Conservation (phyloP, 257 asterid genomes). For the Solanum ossicruentum region DNA sequence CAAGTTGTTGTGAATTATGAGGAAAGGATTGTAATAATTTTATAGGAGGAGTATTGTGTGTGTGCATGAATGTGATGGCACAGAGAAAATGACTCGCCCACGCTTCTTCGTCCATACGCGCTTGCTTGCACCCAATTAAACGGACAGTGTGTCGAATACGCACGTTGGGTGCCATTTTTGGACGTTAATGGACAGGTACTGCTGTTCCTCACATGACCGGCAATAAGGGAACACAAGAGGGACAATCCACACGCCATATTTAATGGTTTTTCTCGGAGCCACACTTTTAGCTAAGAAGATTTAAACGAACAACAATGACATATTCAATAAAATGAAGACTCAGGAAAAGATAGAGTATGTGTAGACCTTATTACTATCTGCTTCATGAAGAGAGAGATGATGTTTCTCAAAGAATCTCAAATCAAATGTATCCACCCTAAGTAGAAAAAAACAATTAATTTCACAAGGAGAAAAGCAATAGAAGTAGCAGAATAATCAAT, state of each 20-base stretch:
- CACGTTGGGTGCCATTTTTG: not conserved
- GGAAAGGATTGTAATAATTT: not conserved
- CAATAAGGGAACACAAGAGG: slow-evolving; percentile 15
- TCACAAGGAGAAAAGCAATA: too few relatives aligned
- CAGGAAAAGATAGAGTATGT: too few relatives aligned
- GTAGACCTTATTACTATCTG: too few relatives aligned
- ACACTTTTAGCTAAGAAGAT: too few relatives aligned
- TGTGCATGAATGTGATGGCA: slow-evolving; percentile 9
- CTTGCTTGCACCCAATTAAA: not conserved
- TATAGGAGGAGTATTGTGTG: slow-evolving; percentile 3
- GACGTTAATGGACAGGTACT: not conserved
- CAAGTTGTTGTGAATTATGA: slow-evolving; percentile 3
- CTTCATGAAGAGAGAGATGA: too few relatives aligned
- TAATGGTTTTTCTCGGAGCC: slow-evolving; percentile 5
- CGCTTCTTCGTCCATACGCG: not conserved
- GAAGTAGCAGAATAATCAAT: too few relatives aligned
- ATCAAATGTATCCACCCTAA: too few relatives aligned
- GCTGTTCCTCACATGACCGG: slow-evolving; percentile 4
- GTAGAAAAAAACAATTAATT: too few relatives aligned
- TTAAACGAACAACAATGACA: too few relatives aligned
- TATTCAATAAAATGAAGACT: too few relatives aligned
- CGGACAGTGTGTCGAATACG: not conserved
- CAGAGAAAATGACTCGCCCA: not conserved
- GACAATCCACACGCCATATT: slow-evolving; percentile 27
- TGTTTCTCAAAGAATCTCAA: too few relatives aligned